These are phyloP conservation scores for Crithidia bombi DNA, from an alignment of 208 protist genomes.

Conservation along the genomic window DNA sequence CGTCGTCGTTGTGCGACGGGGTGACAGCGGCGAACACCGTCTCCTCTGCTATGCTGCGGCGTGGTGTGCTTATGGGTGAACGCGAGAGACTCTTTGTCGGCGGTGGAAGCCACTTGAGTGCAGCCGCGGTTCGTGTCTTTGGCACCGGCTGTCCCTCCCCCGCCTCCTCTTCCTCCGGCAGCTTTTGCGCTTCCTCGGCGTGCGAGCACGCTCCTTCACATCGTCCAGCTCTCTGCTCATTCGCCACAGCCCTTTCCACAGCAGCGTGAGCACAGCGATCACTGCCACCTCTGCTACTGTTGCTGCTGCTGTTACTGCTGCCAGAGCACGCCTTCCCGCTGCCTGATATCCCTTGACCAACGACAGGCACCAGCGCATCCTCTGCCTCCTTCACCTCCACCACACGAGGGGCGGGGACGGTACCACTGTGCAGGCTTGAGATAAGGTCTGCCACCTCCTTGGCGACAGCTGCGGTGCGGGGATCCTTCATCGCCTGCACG, in stretches of 20 bases:
- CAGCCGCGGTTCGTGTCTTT: neutral
- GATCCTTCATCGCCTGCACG: slow-evolving; percentile 4
- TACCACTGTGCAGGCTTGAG: neutral
- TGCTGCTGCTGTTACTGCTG: neutral
- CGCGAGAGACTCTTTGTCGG: slow-evolving; percentile 34
- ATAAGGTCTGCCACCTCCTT: slow-evolving; percentile 13
- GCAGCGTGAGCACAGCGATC: neutral
- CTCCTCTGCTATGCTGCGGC: neutral
- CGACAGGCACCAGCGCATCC: neutral
- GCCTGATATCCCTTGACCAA: no score
- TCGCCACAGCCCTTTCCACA: no score
- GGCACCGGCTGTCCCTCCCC: neutral
- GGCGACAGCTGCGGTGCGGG: slow-evolving; percentile 8
- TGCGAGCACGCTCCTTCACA: no score
- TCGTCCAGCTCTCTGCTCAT: neutral
- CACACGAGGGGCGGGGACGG: neutral
- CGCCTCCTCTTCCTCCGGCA: neutral
- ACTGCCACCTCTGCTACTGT: neutral
- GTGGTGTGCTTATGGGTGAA: slow-evolving; percentile 22
- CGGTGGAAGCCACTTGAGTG: slow-evolving; percentile 25
- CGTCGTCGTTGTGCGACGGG: no score
- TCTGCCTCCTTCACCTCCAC: slow-evolving; percentile 10
- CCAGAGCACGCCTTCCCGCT: no score
- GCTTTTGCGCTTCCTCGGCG: no score
- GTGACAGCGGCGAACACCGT: no score